Evolutionary conservation across 441 rosid species (phyloP), one percentile per base, ranked within the genome.

Genomic region (Pelargonium citronellum): DNA sequence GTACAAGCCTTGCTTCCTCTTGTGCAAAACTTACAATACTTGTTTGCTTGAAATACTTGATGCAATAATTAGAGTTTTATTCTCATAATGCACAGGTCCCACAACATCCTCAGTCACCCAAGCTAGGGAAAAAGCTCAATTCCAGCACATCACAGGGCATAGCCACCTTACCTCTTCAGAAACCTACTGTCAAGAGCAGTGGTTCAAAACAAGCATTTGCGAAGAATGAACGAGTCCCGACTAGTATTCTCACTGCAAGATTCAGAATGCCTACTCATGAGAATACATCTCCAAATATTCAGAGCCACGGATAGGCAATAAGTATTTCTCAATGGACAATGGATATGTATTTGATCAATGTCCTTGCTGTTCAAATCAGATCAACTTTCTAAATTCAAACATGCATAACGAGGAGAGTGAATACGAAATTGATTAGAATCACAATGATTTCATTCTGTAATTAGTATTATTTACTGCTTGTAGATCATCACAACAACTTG

Each of bases 261-360:
- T 60, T 67, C 69, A 73, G 67, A 20, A 68, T 53, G 68, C 37
- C 61, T 63, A 15, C 79, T 69, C 79, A 6, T 15, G 90, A 77
- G 80, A 86, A 81, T 62, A 79, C 75, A 55, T 79, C 84, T 64
- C 85, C 87, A 39, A 81, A 79, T 66, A 82, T 83, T 77, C 89
- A 66, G 68, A 27, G 30, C 30, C 72, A 57, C 15, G 64, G 58
- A n/a, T 64, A 70, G 17, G 6, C 30, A 27, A 27, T 27, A 1
- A 1, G 30, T n/a, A 27, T 27, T 27, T 27, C 30, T 27, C 30
- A 27, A 4, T 27, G 30, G 30, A 27, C 30, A 27, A 27, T 27
- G 30, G 30, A 27, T 27, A 27, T 27, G 30, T 27, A 27, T 27
- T 27, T 27, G 30, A 27, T 27, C 30, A 27, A 27, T 27, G 30